Evolutionary conservation across 305 asterid species (phyloP).

Genomic region (Rubia balearica): DNA sequence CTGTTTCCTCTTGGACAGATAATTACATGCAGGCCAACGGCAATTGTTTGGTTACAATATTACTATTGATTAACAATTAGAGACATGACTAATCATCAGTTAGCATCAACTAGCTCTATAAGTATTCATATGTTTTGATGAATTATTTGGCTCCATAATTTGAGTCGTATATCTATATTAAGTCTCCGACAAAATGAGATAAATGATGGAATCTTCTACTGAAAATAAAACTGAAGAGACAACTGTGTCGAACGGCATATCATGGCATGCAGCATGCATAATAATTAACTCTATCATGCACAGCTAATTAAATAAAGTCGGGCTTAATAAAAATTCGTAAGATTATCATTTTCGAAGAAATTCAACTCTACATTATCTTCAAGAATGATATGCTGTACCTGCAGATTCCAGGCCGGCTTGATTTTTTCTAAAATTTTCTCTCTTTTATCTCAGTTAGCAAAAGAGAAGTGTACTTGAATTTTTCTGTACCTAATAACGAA

Average conservation of each 20-base stretch:
- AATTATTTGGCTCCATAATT: neutral
- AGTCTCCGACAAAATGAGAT: neutral
- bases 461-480: no score
- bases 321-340: neutral
- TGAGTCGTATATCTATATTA: neutral
- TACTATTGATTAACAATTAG: neutral
- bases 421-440: no score
- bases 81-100: neutral
- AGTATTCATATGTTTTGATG: no score
- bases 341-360: neutral
- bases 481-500: no score
- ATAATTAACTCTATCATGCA: neutral
- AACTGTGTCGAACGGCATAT: neutral
- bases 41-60: neutral
- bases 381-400: neutral
- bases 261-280: neutral
- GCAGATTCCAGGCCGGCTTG: neutral
- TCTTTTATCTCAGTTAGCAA: neutral
- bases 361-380: neutral
- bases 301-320: neutral
- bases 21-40: neutral
- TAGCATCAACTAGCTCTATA: neutral
- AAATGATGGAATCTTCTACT: conserved; percentile 1
- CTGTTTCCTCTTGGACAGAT: no score
- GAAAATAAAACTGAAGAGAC: neutral